Conservation (phyloP, 2,329 filamentous ascomycete species). For the Sordariomycetes sp. region DNA sequence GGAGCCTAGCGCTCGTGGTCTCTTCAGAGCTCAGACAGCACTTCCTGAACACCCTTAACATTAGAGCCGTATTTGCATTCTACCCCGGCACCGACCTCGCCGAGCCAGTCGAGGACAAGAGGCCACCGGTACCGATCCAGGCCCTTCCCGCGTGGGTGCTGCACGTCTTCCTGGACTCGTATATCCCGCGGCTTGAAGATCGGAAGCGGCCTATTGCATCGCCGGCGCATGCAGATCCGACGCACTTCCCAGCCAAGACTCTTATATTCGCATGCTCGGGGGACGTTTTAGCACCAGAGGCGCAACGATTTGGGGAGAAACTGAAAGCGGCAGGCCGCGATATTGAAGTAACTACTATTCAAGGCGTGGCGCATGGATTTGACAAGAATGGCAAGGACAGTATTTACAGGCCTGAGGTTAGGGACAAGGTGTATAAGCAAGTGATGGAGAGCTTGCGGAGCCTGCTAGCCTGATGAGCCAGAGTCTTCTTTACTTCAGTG, state of each 20-base stretch:
- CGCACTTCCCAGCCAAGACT: not conserved
- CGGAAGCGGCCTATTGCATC: not conserved
- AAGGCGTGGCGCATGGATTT: not conserved
- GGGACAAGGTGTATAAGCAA: constrained; percentile 5
- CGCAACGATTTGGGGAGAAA: not conserved
- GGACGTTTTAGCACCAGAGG: constrained; percentile 1
- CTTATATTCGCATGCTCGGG: not conserved
- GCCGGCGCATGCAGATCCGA: not conserved
- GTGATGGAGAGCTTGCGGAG: not conserved
- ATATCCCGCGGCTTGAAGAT: not conserved
- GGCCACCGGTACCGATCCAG: not conserved
- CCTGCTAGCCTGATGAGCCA: too few species aligned
- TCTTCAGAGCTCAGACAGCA: constrained; percentile 15
- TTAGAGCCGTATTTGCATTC: constrained; percentile 13
- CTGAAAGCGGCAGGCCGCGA: not conserved
- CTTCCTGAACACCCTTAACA: constrained; percentile 26
- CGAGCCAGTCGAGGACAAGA: not conserved
- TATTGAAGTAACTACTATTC: not conserved
- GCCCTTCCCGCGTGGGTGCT: not conserved
- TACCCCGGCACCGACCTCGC: constrained; percentile 1
- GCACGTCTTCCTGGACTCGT: not conserved
- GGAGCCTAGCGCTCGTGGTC: constrained; percentile 27
- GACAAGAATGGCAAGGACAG: not conserved
- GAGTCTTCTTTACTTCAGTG: too few species aligned
- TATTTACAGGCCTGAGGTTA: too few species aligned